A percentile compares a stretch with the other conserved stretches of the same genome.
Evolutionary conservation across 2,329 filamentous ascomycete species (phyloP).

Genomic region (Aureobasidium sp.): DNA sequence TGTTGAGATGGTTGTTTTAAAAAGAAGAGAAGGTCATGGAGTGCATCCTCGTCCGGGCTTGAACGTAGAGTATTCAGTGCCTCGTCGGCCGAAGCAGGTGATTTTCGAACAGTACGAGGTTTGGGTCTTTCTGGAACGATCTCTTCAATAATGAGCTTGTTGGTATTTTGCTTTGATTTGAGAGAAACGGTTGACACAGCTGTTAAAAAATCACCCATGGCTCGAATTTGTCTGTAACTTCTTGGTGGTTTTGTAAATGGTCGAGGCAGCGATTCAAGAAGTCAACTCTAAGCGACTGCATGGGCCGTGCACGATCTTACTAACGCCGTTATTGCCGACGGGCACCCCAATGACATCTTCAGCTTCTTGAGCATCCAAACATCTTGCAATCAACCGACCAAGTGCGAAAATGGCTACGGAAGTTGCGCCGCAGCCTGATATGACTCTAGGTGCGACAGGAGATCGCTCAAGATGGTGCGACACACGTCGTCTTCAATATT

Average conservation of each 20-base stretch:
- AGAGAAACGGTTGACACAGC: slow-evolving; percentile 38
- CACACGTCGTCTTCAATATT: background rate
- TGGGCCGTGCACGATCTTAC: background rate
- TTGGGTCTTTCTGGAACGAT: background rate
- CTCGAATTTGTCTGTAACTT: slow-evolving; percentile 19
- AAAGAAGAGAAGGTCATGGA: slow-evolving; percentile 27
- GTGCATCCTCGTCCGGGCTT: slow-evolving; percentile 31
- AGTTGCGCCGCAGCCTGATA: background rate
- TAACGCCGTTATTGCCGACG: slow-evolving; percentile 7
- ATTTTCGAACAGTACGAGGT: background rate
- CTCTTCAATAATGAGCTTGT: slow-evolving; percentile 4
- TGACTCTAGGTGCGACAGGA: background rate
- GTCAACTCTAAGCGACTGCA: background rate
- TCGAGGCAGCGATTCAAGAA: background rate
- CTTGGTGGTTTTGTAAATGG: slow-evolving; percentile 17
- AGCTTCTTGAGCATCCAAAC: background rate
- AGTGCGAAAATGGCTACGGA: slow-evolving; percentile 4
- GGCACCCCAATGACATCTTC: slow-evolving; percentile 1
- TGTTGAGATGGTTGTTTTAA: slow-evolving; percentile 21
- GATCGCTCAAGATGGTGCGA: slow-evolving; percentile 16
- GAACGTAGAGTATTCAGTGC: slow-evolving; percentile 34
- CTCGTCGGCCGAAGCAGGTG: slow-evolving; percentile 19
- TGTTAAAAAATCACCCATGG: slow-evolving; percentile 45
- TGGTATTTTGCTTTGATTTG: slow-evolving; percentile 14
- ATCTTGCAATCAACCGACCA: background rate